A percentile compares a stretch with the other conserved stretches of the same genome.
Conservation (phyloP, 192 early-diverging fungal genomes). For the Backusella westeae region DNA sequence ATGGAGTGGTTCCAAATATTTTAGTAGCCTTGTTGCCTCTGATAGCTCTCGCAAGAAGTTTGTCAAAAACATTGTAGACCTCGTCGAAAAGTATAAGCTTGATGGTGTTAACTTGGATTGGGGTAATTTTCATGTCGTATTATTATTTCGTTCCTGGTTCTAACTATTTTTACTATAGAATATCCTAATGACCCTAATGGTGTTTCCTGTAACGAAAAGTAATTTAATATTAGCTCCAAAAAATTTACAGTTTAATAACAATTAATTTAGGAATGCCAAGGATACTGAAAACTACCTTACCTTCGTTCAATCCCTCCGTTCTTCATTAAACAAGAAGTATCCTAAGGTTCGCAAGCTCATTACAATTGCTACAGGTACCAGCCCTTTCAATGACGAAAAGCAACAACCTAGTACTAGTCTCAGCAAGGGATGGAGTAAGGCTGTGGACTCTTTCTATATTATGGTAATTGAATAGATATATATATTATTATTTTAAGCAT, state of each 20-base stretch:
- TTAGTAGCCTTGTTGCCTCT: conserved; percentile 17
- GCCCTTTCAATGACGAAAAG: conserved; percentile 30
- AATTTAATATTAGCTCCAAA: not conserved
- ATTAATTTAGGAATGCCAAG: conserved; percentile 15
- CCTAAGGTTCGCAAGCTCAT: conserved; percentile 27
- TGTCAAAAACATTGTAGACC: conserved; percentile 36
- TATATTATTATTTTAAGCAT: not conserved
- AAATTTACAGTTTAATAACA: not conserved
- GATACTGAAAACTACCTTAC: conserved; percentile 41
- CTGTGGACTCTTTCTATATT: conserved; percentile 25
- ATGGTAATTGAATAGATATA: conserved; percentile 11
- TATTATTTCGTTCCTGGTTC: conserved; percentile 31
- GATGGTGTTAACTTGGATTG: conserved; percentile 69
- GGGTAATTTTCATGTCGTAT: conserved; percentile 34
- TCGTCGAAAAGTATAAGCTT: conserved; percentile 39
- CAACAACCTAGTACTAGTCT: conserved; percentile 21
- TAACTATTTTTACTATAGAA: conserved; percentile 21
- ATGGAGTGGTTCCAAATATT: conserved; percentile 38
- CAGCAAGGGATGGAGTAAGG: conserved; percentile 10
- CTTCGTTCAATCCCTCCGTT: conserved; percentile 37
- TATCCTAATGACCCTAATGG: conserved; percentile 36
- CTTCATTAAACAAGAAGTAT: conserved; percentile 12
- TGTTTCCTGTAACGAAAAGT: conserved; percentile 35
- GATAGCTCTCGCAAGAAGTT: conserved; percentile 32
- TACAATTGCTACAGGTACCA: conserved; percentile 36